phyloP scores from a whole-genome alignment of 148 eudicot genomes.

The Arbutus unedo region DNA sequence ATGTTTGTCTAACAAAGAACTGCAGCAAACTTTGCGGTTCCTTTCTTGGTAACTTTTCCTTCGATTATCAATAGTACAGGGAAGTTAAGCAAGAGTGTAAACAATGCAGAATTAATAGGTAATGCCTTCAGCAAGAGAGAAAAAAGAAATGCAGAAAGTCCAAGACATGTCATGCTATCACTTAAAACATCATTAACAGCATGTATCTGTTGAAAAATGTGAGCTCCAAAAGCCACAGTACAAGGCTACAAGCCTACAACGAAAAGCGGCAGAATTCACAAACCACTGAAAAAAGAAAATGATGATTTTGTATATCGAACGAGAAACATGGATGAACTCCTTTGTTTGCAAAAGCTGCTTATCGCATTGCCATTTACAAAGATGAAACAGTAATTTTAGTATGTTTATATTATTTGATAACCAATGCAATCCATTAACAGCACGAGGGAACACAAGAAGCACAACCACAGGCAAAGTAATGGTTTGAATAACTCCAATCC shows the following conservation, averaged over 20 bases:
- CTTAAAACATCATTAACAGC: not conserved
- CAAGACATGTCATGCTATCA: not conserved
- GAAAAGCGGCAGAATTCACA: not conserved
- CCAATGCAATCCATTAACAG: no score
- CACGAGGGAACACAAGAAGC: no score
- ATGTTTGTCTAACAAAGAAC: not conserved
- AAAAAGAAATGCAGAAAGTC: not conserved
- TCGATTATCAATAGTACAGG: not conserved
- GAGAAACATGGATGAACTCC: not conserved
- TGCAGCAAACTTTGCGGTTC: not conserved
- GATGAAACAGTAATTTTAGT: not conserved
- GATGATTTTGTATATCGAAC: not conserved
- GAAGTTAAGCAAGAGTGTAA: not conserved
- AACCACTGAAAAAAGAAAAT: not conserved
- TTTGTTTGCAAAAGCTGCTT: not conserved
- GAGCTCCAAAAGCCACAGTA: not conserved
- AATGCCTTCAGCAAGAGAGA: not conserved
- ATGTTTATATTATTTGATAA: not conserved
- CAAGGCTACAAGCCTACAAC: not conserved
- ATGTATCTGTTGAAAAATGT: not conserved
- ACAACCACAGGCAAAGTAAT: no score
- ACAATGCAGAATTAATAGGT: not conserved
- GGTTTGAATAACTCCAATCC: no score
- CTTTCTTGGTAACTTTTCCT: not conserved
- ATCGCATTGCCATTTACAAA: not conserved